A percentile compares a stretch with the other conserved stretches of the same genome.
phyloP scores from a whole-genome alignment of 805 yeast species.

The Hanseniaspora opuntiae region DNA sequence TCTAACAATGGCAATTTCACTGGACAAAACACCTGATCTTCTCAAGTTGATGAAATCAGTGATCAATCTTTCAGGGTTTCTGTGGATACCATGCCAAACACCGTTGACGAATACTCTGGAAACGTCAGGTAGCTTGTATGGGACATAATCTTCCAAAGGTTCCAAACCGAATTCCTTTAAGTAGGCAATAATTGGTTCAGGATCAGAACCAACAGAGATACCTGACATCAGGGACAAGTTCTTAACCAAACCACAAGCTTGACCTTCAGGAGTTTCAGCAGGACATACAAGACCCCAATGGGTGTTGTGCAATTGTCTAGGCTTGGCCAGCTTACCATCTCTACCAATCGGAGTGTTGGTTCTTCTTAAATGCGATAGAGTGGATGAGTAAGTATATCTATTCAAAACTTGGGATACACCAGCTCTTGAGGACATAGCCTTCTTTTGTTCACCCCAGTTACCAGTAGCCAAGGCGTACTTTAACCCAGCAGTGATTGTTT shows the following conservation, averaged over 20 bases:
- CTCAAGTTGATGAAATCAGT: conserved; percentile 82
- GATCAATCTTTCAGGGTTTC: conserved; percentile 86
- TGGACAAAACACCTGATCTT: conserved; percentile 87
- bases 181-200: conserved; percentile 83
- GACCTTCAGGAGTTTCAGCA: conserved; percentile 99
- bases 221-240: conserved; percentile 93
- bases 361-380: conserved; percentile 94
- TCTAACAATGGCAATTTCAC: conserved; percentile 92
- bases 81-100: conserved; percentile 98
- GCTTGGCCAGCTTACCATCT: conserved; percentile 97
- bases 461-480: conserved; percentile 97
- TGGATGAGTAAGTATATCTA: conserved; percentile 96
- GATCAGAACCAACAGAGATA: conserved; percentile 94
- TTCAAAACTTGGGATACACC: conserved; percentile 98
- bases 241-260: conserved; percentile 98
- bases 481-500: conserved; percentile 92
- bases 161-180: conserved; percentile 99
- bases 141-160: conserved; percentile 89
- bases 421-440: conserved; percentile 96
- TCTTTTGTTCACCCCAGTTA: conserved; percentile 99
- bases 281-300: conserved; percentile 99
- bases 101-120: conserved; percentile 95
- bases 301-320: conserved; percentile 96
- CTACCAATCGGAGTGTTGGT: conserved; percentile 98
- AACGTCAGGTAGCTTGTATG: conserved; percentile 78